Base-by-base conservation (phyloP, 2,329 filamentous ascomycete species). In the Sclerotiophoma versabilis region DNA sequence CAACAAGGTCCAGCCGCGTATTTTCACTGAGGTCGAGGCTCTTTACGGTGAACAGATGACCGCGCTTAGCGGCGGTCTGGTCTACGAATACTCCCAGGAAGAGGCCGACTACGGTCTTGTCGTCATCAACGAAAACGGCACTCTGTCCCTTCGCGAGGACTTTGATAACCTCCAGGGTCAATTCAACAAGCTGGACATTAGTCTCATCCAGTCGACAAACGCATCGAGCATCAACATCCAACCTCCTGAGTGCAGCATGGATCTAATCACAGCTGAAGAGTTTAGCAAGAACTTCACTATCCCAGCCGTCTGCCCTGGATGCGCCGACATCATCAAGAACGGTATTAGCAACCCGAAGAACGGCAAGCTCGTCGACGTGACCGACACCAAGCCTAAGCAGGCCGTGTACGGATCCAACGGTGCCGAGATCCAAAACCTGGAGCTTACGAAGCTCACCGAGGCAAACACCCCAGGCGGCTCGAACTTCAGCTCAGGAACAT, bases 281-380 rank as follows among this genome's bases (percentile, higher is more conserved):
- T 96, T 96, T 81, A 84, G 83, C 76, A 87, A 79, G 74, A 89
- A 91, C 81, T 98, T 96, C 79, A 88, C 87, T 38, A 79, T 96
- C 52, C 93, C 93, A 89, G 41, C 77, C 69, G 56, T 71, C 3
- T 80, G 85, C 5, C 92, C 92, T 11, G 79, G 83, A 4, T 89
- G 87, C 61, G 87, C 87, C 32, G 80, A 87, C 38, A 81, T 96
- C 68, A 93, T 97, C 71, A 81, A 90, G 62, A 85, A 89, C 42
- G 93, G 93, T 58, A 84, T 96, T 56, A 78, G 76, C 42, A 84
- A 84, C 59, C 83, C 86, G 50, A 86, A 87, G 32, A 72, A 71
- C 4, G 81, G 80, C 34, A 74, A 75, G 47, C 71, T 96, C 47
- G 82, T 89, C 22, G 64, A 77, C 2, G 83, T 92, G 43, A 80